Base-by-base conservation (phyloP, 805 yeast species). In the Lipomyces anomalus region DNA sequence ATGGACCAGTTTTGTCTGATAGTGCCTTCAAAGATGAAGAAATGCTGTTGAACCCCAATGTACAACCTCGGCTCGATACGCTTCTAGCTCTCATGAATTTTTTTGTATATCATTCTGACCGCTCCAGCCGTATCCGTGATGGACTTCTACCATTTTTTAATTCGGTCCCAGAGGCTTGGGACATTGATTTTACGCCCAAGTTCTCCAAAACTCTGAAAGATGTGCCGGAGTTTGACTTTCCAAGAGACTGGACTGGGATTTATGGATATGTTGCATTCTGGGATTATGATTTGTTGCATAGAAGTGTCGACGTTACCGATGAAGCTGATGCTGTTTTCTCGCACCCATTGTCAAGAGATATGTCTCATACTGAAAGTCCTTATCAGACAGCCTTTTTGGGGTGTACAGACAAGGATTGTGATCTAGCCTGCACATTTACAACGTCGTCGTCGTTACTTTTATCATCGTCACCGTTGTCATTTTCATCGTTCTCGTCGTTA, bases 111-210 rank as follows among this genome's bases (percentile, higher is more conserved):
- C 42, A 50, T 33, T 34, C 42, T 17, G 52, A 47, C 18, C 46
- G 38, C 26, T 47, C 37, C 7, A 32, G 38, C 4, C 17, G 32
- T 17, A 43, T 50, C 13, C 53, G 52, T 6, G 46, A 47, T 11
- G 52, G 52, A 4, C 38, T 50, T 3, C 40, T 40, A 26, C 54
- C 54, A 4, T 50, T 50, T 29, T 50, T 50, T 40, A 50, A 48
- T 35, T 34, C 48, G 9, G 52, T 52, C 4, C 47, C 52, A 11
- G 54, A 43, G 13, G 26, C 49, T 3, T 40, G 42, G 4, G 54
- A 50, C 28, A 40, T 42, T 24, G 24, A 20, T 9, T 47, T 43
- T 30, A 36, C 22, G 34, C 6, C 6, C 7, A 5, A 9, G 9
- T 35, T 17, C 16, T 35, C 39, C 13, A n/a, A 11, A 7, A 21